phyloP scores from a whole-genome alignment of 169 alveolate genomes.

The Condylostoma magnum region DNA sequence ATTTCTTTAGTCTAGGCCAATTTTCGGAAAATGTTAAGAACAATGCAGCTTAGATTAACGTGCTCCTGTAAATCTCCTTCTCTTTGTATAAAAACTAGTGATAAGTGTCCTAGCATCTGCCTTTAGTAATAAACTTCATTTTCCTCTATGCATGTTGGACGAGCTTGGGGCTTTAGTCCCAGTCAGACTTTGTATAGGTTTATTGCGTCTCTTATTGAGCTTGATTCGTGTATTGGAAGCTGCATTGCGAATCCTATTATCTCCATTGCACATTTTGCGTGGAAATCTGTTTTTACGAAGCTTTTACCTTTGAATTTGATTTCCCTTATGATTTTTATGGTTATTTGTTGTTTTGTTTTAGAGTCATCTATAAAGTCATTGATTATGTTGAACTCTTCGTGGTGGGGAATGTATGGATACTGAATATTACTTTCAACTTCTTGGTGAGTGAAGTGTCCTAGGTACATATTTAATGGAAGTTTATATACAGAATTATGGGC shows the following conservation, averaged over 20 bases:
- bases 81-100: not conserved
- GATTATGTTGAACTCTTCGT: too few relatives aligned
- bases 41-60: constrained; percentile 2
- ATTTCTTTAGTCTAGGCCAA: not conserved
- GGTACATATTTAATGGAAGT: constrained; percentile 15
- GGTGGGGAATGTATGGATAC: not conserved
- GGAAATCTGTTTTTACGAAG: not conserved
- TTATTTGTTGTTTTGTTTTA: not conserved
- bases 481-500: too few relatives aligned
- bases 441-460: not conserved
- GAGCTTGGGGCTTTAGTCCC: not conserved
- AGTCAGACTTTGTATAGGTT: constrained; percentile 9
- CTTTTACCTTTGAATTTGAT: not conserved
- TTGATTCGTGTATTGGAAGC: not conserved
- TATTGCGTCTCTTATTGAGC: not conserved
- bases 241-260: constrained; percentile 9
- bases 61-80: constrained; percentile 6
- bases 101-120: constrained; percentile 1
- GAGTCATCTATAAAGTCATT: not conserved
- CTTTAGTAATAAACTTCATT: constrained; percentile 6
- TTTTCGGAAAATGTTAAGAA: not conserved
- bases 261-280: constrained; percentile 26
- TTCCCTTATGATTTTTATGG: not conserved
- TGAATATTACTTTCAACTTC: not conserved
- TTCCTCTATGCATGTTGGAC: not conserved